Percentiles rank a stretch among this genome's conserved stretches.
phyloP scores from a whole-genome alignment of 148 eudicot genomes.

The Nepenthes gracilis region DNA sequence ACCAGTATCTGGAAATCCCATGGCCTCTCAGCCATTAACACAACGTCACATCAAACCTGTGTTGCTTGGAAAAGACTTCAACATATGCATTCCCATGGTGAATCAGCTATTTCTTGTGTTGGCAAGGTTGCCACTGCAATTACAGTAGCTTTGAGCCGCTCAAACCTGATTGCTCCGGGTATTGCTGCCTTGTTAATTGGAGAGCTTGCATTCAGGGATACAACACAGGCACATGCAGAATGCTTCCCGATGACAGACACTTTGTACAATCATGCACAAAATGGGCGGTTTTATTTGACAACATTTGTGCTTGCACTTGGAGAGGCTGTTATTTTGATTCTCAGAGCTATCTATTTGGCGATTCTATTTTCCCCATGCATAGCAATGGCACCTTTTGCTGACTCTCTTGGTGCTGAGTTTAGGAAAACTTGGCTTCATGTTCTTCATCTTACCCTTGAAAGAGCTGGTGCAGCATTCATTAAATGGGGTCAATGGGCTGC shows the following conservation, averaged over 20 bases:
- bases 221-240: conserved; percentile 29
- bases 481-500: conserved; percentile 73
- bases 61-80: conserved; percentile 34
- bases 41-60: conserved; percentile 21
- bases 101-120: conserved; percentile 22
- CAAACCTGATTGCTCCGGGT: conserved; percentile 33
- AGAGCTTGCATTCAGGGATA: conserved; percentile 27
- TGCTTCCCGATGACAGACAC: conserved; percentile 16
- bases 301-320: conserved; percentile 20
- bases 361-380: conserved; percentile 40
- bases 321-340: conserved; percentile 27
- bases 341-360: conserved; percentile 39
- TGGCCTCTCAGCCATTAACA: conserved; percentile 7
- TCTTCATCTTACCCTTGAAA: conserved; percentile 37
- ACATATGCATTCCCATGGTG: conserved; percentile 9
- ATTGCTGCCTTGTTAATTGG: conserved; percentile 31
- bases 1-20: not conserved
- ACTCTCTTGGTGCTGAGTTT: conserved; percentile 32
- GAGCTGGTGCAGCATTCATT: conserved; percentile 53
- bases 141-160: conserved; percentile 32
- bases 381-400: conserved; percentile 47
- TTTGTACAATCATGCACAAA: conserved; percentile 35
- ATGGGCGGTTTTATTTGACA: conserved; percentile 33
- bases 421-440: conserved; percentile 35
- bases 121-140: conserved; percentile 34